Percentiles rank a stretch among this genome's conserved stretches.
These are phyloP conservation scores for Arthrocladium fulminans DNA, from an alignment of 2,329 filamentous ascomycete genomes.

Conservation along the genomic window DNA sequence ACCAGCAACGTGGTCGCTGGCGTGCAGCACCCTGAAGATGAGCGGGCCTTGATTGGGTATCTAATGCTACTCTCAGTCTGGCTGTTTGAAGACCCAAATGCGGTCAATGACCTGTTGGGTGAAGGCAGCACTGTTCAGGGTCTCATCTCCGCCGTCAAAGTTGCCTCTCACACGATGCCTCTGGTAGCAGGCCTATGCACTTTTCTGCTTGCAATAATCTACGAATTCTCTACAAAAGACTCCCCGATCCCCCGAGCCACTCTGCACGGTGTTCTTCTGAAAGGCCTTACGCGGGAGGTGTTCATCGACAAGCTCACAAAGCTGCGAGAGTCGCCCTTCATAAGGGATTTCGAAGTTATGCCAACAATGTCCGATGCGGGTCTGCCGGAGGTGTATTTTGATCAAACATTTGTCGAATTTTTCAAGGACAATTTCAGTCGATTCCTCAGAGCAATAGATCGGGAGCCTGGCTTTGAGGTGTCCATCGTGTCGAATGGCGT, in stretches of 20 bases:
- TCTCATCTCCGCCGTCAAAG: constrained; percentile 65
- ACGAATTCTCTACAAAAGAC: constrained; percentile 96
- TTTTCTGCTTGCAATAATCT: constrained; percentile 75
- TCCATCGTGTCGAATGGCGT: constrained; percentile 69
- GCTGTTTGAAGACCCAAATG: constrained; percentile 86
- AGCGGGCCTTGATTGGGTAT: constrained; percentile 72
- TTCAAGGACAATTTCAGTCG: constrained; percentile 93
- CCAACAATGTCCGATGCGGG: constrained; percentile 52
- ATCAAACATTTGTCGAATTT: constrained; percentile 80
- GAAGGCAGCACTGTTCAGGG: constrained; percentile 90
- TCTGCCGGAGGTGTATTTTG: constrained; percentile 75
- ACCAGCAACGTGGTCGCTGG: constrained; percentile 76
- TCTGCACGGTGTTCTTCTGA: constrained; percentile 67
- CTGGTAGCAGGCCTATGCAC: constrained; percentile 76
- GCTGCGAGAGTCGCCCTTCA: constrained; percentile 64
- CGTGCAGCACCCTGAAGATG: constrained; percentile 66
- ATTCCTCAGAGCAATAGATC: constrained; percentile 73
- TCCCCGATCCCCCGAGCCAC: constrained; percentile 77
- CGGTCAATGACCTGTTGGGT: constrained; percentile 82
- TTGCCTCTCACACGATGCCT: constrained; percentile 50
- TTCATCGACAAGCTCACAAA: constrained; percentile 75
- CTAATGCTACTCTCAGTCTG: constrained; percentile 81
- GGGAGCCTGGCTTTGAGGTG: constrained; percentile 80
- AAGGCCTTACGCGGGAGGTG: constrained; percentile 71
- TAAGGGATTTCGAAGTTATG: constrained; percentile 84